Evolutionary conservation across 2,329 filamentous ascomycete species (phyloP).

Genomic region (Didymella pomorum): DNA sequence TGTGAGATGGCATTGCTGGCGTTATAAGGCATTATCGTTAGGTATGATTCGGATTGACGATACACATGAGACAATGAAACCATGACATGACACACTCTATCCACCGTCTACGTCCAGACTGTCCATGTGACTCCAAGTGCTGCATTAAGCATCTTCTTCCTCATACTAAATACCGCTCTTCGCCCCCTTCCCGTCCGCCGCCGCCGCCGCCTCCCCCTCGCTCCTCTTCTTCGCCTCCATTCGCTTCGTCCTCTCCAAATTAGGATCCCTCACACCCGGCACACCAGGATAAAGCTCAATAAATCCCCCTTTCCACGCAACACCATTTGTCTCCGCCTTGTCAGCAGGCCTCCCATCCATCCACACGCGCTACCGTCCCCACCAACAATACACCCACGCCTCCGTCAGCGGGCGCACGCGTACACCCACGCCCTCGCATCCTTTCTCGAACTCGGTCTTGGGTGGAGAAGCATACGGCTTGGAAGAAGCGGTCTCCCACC

Average conservation of each 20-base stretch:
- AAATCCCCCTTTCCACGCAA: neutral
- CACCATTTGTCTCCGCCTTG: neutral
- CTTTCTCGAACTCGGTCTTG: neutral
- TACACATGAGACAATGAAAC: neutral
- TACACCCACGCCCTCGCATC: conserved; percentile 19
- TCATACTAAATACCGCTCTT: neutral
- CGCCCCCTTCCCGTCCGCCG: neutral
- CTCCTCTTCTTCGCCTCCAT: neutral
- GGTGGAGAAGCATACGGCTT: neutral
- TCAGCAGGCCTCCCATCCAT: neutral
- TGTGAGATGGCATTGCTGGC: neutral
- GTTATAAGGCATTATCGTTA: neutral
- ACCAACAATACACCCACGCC: conserved; percentile 41
- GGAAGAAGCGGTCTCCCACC: conserved; percentile 33
- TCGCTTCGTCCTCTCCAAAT: no score
- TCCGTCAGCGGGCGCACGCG: conserved; percentile 26
- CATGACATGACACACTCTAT: neutral
- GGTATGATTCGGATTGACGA: neutral
- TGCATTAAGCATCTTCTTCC: neutral
- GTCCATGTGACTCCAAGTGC: neutral
- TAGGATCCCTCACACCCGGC: neutral
- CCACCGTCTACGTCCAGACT: neutral
- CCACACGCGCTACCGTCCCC: conserved; percentile 23
- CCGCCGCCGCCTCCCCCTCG: neutral
- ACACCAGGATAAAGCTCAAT: neutral